phyloP scores from a whole-genome alignment of 2,329 filamentous ascomycete genomes.

The Ophiostoma piceae region DNA sequence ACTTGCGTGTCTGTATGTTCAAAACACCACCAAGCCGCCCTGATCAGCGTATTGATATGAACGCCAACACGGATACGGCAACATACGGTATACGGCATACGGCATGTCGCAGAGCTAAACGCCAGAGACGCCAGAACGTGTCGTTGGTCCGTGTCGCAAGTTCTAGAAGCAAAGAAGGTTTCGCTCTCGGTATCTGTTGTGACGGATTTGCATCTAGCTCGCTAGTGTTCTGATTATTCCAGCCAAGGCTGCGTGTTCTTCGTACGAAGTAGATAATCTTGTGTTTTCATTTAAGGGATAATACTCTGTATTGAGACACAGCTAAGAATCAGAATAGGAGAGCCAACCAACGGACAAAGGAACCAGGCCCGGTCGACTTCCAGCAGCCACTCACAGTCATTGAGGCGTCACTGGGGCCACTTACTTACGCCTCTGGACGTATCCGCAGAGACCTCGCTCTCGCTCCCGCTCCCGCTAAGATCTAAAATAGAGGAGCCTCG shows the following conservation, averaged over 20 bases:
- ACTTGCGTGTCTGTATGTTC: background rate
- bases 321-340: background rate
- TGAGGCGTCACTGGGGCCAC: background rate
- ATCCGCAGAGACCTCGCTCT: background rate
- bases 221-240: background rate
- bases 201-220: background rate
- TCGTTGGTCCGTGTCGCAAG: background rate
- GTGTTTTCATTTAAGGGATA: background rate
- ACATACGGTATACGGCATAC: background rate
- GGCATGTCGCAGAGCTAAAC: background rate
- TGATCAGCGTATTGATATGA: background rate
- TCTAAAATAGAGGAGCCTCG: no score
- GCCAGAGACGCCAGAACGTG: background rate
- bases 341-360: background rate
- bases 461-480: conserved; percentile 1
- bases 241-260: background rate
- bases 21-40: background rate
- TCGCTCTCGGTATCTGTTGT: background rate
- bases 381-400: background rate
- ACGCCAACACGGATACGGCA: no score
- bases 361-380: no score
- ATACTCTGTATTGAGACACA: background rate
- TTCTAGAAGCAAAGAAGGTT: background rate
- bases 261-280: background rate
- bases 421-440: background rate